Base-by-base conservation (phyloP, 139 green algal genomes). In the Edaphochlamys debaryana region DNA sequence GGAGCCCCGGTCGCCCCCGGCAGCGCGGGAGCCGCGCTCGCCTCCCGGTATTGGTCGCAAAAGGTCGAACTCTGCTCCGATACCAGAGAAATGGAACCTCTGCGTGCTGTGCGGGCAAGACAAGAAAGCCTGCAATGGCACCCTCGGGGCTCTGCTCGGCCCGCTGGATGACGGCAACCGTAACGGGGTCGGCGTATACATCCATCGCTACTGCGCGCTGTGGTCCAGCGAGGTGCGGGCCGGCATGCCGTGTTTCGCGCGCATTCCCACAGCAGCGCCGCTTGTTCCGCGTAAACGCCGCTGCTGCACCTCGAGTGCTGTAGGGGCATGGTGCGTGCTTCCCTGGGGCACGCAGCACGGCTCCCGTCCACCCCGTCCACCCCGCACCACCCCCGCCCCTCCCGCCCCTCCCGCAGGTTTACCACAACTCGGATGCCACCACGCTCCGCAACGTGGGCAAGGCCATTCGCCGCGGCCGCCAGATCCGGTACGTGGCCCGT, bases 181-280 rank as follows among this genome's bases (percentile, higher is more conserved):
- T 15, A 58, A 25, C 37, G 72, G 54, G 6, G n/a, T n/a, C 37
- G 79, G 68, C 13, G 62, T 89, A 30, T 95, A 87, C 63, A 87
- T 95, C 56, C 94, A 97, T 67, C 82, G 87, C 0, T 72, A 89
- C 4, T 97, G 94, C 64, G 93, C 92, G 0, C 60, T 96, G 19
- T 97, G 94, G 94, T 91, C 85, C 52, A 85, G 88, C 7, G 89
- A 95, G 87, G 93, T 95, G 48, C 15, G 79, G 17, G 3, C 20
- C 32, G 5, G 36, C 4, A 34, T 19, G 22, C 15, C 25, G 8
- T 69, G 34, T 6, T n/a, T 8, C 36, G 34, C 32, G 5, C 20
- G 22, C 40, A n/a, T 9, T 4, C 22, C 3, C 32, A 4, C 41
- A 75, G 52, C 52, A 15, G 48, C 11, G 11, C 48, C 38, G 9